Evolutionary conservation across 2,329 filamentous ascomycete species (phyloP).

Genomic region (Lasiodiplodia hormozganensis): DNA sequence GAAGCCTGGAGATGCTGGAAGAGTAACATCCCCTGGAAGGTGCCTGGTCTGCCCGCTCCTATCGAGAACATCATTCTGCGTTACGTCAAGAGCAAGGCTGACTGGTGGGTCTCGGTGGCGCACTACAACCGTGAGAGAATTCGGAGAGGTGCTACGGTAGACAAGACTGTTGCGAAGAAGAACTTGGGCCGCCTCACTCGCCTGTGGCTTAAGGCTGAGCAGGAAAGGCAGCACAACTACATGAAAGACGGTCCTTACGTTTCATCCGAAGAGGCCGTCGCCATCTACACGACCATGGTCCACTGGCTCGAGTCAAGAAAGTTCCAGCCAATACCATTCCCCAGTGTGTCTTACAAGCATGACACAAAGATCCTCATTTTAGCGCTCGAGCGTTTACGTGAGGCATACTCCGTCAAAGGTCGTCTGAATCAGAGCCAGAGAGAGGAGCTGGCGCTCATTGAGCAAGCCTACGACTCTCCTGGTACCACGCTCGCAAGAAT

Average conservation of each 20-base stretch:
- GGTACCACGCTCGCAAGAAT: constrained; percentile 95
- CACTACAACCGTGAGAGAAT: constrained; percentile 99
- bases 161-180: constrained; percentile 99
- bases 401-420: constrained; percentile 97
- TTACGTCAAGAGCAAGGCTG: constrained; percentile 98
- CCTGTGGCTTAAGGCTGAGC: constrained; percentile 96
- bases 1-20: constrained; percentile 99
- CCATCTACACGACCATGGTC: constrained; percentile 98
- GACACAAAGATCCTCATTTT: constrained; percentile 99
- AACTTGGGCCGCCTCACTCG: constrained; percentile 93
- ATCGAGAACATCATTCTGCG: constrained; percentile 99
- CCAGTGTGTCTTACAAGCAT: constrained; percentile 98
- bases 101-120: constrained; percentile 99
- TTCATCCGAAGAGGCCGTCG: constrained; percentile 96
- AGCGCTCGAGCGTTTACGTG: constrained; percentile 87
- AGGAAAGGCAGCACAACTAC: constrained; percentile 98
- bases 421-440: constrained; percentile 96
- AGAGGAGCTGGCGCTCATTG: constrained; percentile 94
- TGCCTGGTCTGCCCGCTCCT: constrained; percentile 91
- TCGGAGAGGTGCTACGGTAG: constrained; percentile 91
- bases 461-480: constrained; percentile 97
- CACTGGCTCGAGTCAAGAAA: constrained; percentile 99
- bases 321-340: constrained; percentile 98
- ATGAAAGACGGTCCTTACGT: constrained; percentile 99
- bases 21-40: constrained; percentile 99